Conservation (phyloP, 768 basidiomycete genomes). For the Russula abietina region DNA sequence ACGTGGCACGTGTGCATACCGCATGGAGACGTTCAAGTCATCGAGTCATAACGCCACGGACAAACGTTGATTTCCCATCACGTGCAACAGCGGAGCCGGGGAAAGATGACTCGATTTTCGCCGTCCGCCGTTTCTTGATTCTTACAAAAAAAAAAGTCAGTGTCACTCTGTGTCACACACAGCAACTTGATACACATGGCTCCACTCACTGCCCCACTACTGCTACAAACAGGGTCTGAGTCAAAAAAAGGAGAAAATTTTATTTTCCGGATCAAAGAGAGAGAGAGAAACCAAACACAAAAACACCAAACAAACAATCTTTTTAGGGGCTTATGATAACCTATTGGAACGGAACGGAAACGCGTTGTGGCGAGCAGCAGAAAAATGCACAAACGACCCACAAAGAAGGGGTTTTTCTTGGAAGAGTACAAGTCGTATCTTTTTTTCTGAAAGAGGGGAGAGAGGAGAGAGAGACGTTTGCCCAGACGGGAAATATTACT, state of each 20-base stretch:
- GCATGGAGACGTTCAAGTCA: background rate
- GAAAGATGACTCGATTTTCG: background rate
- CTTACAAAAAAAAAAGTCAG: too few species aligned
- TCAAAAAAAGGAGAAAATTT: background rate
- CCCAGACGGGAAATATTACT: too few species aligned
- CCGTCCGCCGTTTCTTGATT: background rate
- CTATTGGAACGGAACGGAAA: background rate
- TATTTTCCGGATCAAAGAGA: background rate
- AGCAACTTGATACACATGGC: background rate
- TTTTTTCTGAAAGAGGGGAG: too few species aligned
- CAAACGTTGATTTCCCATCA: too few species aligned
- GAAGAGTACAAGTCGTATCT: too few species aligned
- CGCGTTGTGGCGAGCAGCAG: too few species aligned
- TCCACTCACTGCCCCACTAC: background rate
- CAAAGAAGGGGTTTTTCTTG: too few species aligned
- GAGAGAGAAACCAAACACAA: background rate
- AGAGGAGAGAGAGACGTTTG: too few species aligned
- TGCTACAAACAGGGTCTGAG: background rate
- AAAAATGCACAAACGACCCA: too few species aligned
- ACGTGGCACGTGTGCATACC: background rate
- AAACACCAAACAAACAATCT: background rate
- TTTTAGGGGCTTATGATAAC: conserved; percentile 13
- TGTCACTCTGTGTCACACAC: background rate
- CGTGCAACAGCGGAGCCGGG: conserved; percentile 3
- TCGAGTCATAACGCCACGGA: background rate